A percentile compares a stretch with the other conserved stretches of the same genome.
Evolutionary conservation across 305 asterid genomes (phyloP).

Genomic region (Fraxinus albicans): DNA sequence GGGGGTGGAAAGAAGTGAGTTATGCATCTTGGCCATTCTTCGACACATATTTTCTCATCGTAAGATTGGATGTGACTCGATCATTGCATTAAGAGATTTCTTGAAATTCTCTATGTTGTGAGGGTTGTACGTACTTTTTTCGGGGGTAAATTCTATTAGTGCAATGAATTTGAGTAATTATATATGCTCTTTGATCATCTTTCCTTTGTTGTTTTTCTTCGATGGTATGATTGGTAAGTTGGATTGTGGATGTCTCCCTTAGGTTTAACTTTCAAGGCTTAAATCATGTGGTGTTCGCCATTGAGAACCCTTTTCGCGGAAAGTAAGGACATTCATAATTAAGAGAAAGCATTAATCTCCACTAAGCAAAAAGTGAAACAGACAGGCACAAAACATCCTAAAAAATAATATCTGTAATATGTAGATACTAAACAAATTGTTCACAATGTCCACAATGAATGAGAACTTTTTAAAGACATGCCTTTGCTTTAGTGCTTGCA

Average conservation of each 20-base stretch:
- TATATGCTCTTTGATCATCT: background rate
- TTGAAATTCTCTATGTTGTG: constrained; percentile 16
- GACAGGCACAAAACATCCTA: background rate
- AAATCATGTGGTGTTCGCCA: background rate
- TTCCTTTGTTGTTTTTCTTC: background rate
- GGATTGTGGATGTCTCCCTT: background rate
- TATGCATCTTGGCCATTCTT: constrained; percentile 22
- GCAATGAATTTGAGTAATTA: background rate
- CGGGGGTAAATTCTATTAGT: background rate
- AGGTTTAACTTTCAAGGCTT: background rate
- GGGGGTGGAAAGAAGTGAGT: constrained; percentile 96
- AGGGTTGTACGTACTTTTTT: constrained; percentile 34
- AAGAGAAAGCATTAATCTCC: background rate
- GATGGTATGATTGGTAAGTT: background rate
- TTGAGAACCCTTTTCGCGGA: background rate
- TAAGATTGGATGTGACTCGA: constrained; percentile 17
- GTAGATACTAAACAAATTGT: background rate
- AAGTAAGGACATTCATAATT: background rate
- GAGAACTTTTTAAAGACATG: background rate
- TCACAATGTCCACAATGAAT: background rate
- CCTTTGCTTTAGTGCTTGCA: background rate
- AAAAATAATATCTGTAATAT: background rate
- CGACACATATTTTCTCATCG: constrained; percentile 22
- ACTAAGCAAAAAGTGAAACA: background rate
- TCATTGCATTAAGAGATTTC: constrained; percentile 22